phyloP scores from a whole-genome alignment of 768 basidiomycete species.

The Boletus fagicola region DNA sequence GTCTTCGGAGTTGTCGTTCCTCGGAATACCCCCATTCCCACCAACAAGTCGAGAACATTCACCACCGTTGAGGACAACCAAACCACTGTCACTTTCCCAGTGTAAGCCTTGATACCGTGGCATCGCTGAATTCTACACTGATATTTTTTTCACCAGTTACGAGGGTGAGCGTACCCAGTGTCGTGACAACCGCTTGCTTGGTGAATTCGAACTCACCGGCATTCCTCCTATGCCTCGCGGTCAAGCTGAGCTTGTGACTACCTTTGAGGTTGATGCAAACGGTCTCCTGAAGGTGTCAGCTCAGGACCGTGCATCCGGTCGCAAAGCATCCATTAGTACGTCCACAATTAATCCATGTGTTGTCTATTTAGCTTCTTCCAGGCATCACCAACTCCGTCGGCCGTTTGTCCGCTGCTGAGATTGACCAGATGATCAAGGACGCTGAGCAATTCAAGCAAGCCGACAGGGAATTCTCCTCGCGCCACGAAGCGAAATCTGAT shows the following conservation, averaged over 20 bases:
- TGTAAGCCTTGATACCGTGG: slow-evolving; percentile 46
- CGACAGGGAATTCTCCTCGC: slow-evolving; percentile 97
- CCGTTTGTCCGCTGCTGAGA: slow-evolving; percentile 94
- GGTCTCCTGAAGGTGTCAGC: slow-evolving; percentile 99
- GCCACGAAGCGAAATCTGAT: slow-evolving; percentile 97
- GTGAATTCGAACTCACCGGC: slow-evolving; percentile 98
- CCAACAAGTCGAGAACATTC: slow-evolving; percentile 98
- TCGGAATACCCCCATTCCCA: slow-evolving; percentile 98
- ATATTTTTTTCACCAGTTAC: slow-evolving; percentile 50
- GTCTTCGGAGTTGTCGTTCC: slow-evolving; percentile 99
- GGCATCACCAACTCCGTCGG: slow-evolving; percentile 99
- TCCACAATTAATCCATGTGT: slow-evolving; percentile 15
- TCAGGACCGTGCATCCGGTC: slow-evolving; percentile 96
- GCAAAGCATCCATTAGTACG: slow-evolving; percentile 96
- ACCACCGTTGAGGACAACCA: slow-evolving; percentile 99
- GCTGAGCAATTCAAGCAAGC: slow-evolving; percentile 94
- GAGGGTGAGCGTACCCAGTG: slow-evolving; percentile 99
- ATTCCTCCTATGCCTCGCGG: slow-evolving; percentile 99
- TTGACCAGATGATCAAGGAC: slow-evolving; percentile 99
- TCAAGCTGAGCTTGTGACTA: slow-evolving; percentile 98
- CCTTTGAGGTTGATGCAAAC: slow-evolving; percentile 99
- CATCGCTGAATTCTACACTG: not conserved
- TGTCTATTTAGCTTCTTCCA: slow-evolving; percentile 30
- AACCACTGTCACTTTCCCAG: slow-evolving; percentile 99
- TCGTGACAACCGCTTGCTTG: slow-evolving; percentile 97